phyloP scores from a whole-genome alignment of 495 filamentous ascomycete genomes.

The Hypomontagnella submonticulosa region DNA sequence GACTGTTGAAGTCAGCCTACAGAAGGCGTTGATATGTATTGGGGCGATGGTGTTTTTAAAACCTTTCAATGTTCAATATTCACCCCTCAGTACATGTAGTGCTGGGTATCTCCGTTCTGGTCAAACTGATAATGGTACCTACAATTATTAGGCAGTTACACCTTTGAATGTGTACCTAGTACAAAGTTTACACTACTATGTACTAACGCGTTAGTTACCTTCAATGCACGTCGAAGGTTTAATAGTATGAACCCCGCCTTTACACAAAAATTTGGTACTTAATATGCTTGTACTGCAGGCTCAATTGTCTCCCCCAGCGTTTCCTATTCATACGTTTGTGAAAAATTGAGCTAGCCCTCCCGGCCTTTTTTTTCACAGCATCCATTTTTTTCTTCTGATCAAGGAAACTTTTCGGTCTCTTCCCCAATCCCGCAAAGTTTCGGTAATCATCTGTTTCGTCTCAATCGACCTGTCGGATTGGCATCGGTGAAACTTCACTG shows the following conservation, averaged over 20 bases:
- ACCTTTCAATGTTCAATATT: too few relatives aligned
- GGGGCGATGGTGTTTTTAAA: too few relatives aligned
- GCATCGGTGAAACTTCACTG: constrained; percentile 20
- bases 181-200: too few relatives aligned
- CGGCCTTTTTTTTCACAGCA: constrained; percentile 39
- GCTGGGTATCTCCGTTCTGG: too few relatives aligned
- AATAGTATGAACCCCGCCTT: constrained; percentile 35
- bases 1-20: too few relatives aligned
- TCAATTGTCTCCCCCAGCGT: constrained; percentile 14
- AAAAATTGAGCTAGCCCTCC: constrained; percentile 42
- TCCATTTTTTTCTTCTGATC: constrained; percentile 33
- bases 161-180: too few relatives aligned
- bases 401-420: constrained; percentile 39
- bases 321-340: constrained; percentile 26
- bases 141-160: too few relatives aligned
- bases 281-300: constrained; percentile 14
- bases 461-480: constrained; percentile 24
- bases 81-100: too few relatives aligned
- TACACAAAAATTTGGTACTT: constrained; percentile 28
- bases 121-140: too few relatives aligned
- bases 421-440: constrained; percentile 34
- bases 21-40: too few relatives aligned
- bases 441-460: constrained; percentile 17
- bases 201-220: too few relatives aligned
- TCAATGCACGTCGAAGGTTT: background rate